Percentiles rank a stretch among this genome's conserved stretches.
Evolutionary conservation across 2,329 filamentous ascomycete species (phyloP).

Genomic region (Hymenoscyphus fraxineus): DNA sequence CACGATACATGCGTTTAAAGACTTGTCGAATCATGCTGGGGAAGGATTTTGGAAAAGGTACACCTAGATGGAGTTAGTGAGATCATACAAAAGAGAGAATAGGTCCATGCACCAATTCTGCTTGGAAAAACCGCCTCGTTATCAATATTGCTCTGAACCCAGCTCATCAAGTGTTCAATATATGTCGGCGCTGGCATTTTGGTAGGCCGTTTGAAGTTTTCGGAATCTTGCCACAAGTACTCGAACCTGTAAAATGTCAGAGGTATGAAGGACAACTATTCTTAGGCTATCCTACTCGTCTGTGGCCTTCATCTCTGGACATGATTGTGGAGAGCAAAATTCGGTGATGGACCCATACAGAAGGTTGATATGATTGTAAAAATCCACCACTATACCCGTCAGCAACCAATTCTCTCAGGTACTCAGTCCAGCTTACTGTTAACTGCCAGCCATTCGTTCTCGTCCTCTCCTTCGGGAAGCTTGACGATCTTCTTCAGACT

Average conservation of each 20-base stretch:
- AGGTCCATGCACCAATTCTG: slow-evolving; percentile 65
- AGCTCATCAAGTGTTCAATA: slow-evolving; percentile 95
- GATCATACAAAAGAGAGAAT: not conserved
- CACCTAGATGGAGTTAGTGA: slow-evolving; percentile 49
- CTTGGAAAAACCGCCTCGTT: slow-evolving; percentile 95
- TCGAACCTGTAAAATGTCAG: slow-evolving; percentile 66
- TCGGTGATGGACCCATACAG: slow-evolving; percentile 98
- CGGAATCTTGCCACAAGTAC: slow-evolving; percentile 97
- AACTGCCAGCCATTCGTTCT: slow-evolving; percentile 97
- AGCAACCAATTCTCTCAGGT: slow-evolving; percentile 20
- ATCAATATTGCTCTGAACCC: slow-evolving; percentile 93
- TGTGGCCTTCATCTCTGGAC: slow-evolving; percentile 99
- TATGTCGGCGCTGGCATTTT: slow-evolving; percentile 98
- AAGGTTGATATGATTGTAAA: slow-evolving; percentile 99
- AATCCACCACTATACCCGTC: slow-evolving; percentile 82
- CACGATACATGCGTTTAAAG: slow-evolving; percentile 97
- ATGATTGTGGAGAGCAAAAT: slow-evolving; percentile 95
- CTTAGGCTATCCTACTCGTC: slow-evolving; percentile 66
- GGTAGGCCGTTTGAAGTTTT: slow-evolving; percentile 90
- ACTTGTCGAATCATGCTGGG: slow-evolving; percentile 85
- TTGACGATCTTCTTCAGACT: slow-evolving; percentile 95
- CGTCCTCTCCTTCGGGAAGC: slow-evolving; percentile 92
- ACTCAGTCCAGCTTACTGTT: slow-evolving; percentile 63
- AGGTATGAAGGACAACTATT: not conserved
- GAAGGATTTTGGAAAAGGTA: slow-evolving; percentile 93